Percentiles rank a stretch among this genome's conserved stretches.
Evolutionary conservation across 371 early-diverging fungal species (phyloP).

Genomic region (Rhizopus stolonifer): DNA sequence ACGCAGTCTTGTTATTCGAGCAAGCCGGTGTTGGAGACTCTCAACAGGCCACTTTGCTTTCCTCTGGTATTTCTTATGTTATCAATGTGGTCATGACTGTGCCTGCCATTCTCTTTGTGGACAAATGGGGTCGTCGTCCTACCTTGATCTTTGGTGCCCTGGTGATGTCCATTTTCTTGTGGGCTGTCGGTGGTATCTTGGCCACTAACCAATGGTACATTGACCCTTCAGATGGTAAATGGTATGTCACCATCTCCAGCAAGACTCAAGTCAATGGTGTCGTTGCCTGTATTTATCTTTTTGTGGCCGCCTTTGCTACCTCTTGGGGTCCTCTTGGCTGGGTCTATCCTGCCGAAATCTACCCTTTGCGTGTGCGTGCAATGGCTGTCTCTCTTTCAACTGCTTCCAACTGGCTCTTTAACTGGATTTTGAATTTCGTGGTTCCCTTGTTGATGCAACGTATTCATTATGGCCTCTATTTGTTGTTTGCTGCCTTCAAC

Average conservation of each 20-base stretch:
- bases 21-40: conserved; percentile 43
- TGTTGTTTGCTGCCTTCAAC: conserved; percentile 55
- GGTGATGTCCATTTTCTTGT: conserved; percentile 36
- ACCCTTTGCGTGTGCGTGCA: conserved; percentile 73
- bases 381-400: conserved; percentile 87
- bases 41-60: conserved; percentile 34
- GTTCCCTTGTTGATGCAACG: conserved; percentile 61
- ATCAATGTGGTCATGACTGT: conserved; percentile 61
- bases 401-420: conserved; percentile 88
- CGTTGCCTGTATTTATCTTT: conserved; percentile 66
- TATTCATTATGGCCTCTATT: conserved; percentile 63
- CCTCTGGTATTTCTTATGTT: conserved; percentile 43
- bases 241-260: conserved; percentile 1
- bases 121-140: conserved; percentile 69
- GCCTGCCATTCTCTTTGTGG: conserved; percentile 76
- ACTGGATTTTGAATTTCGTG: conserved; percentile 65
- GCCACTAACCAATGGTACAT: conserved; percentile 45
- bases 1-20: conserved; percentile 42
- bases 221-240: conserved; percentile 22
- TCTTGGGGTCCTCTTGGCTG: conserved; percentile 94
- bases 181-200: conserved; percentile 49
- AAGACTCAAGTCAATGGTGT: too few species aligned
- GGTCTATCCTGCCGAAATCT: conserved; percentile 92
- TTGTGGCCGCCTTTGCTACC: conserved; percentile 75
- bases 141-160: conserved; percentile 56